Conservation (phyloP, 345 rosid genomes). For the Syzygium grande region DNA sequence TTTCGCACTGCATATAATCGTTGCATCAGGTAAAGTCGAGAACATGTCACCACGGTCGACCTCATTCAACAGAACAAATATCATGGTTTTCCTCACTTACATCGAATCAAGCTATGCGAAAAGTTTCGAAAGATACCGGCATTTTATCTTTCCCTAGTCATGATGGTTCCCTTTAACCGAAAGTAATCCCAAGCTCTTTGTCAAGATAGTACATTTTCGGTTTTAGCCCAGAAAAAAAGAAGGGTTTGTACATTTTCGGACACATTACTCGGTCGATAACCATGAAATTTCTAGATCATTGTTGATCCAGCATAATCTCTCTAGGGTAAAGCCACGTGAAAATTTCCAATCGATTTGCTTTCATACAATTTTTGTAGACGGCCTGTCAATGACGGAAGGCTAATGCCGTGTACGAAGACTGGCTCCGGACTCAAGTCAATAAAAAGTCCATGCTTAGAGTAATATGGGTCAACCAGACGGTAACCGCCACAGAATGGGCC, state of each 20-base stretch:
- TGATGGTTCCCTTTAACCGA: not conserved
- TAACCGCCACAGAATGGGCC: not conserved
- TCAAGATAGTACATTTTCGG: not conserved
- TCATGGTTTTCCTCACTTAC: not conserved
- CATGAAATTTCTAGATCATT: not conserved
- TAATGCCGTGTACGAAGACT: not conserved
- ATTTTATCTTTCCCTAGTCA: not conserved
- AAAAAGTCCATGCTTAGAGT: not conserved
- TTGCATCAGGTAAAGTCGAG: not conserved
- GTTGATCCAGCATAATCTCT: not conserved
- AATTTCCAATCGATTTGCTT: not conserved
- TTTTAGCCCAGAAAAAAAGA: too few species aligned
- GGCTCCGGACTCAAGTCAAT: not conserved
- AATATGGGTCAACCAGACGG: not conserved
- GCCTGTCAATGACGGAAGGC: not conserved
- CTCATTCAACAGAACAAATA: not conserved
- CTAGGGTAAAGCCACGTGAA: not conserved
- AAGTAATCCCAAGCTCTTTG: not conserved
- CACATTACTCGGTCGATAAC: accelerated
- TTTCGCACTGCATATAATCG: constrained; percentile 47
- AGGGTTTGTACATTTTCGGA: not conserved
- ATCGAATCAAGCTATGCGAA: not conserved
- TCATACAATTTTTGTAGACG: not conserved
- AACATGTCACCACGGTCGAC: not conserved
- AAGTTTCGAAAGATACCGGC: not conserved